phyloP scores from a whole-genome alignment of 345 rosid genomes.

The Gossypium raimondii region DNA sequence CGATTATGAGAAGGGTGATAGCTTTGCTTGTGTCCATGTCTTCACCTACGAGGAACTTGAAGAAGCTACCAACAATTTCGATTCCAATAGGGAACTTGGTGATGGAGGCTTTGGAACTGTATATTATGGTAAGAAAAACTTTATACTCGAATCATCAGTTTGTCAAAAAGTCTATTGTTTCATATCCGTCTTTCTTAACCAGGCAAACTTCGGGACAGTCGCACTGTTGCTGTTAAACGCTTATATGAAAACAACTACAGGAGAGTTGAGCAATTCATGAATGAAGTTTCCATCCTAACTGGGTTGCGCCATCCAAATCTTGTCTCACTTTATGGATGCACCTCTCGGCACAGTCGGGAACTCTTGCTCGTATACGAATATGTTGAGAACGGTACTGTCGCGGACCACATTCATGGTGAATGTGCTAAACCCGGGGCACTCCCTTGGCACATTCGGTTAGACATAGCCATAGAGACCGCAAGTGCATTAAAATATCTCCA shows the following conservation, averaged over 20 bases:
- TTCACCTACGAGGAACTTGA: slow-evolving; percentile 67
- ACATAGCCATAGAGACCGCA: slow-evolving; percentile 82
- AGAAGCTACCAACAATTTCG: slow-evolving; percentile 68
- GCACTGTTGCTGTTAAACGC: slow-evolving; percentile 80
- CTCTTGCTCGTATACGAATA: slow-evolving; percentile 80
- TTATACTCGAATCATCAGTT: not conserved
- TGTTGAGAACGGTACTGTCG: slow-evolving; percentile 75
- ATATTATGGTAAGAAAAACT: slow-evolving; percentile 47
- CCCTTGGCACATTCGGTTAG: slow-evolving; percentile 59
- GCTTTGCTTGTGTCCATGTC: slow-evolving; percentile 37
- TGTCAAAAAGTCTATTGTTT: not conserved
- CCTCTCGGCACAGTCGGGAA: slow-evolving; percentile 68
- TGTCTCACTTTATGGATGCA: slow-evolving; percentile 75
- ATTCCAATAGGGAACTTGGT: slow-evolving; percentile 65
- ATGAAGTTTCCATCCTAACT: slow-evolving; percentile 73
- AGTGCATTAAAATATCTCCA: slow-evolving; percentile 77
- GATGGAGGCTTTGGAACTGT: slow-evolving; percentile 95
- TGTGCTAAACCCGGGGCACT: slow-evolving; percentile 58
- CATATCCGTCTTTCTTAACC: not conserved
- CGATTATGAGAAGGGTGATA: slow-evolving; percentile 46
- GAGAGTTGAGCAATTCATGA: slow-evolving; percentile 76
- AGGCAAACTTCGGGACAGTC: slow-evolving; percentile 76
- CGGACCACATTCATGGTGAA: slow-evolving; percentile 74
- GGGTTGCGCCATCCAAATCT: slow-evolving; percentile 64
- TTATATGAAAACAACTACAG: slow-evolving; percentile 67